A percentile compares a stretch with the other conserved stretches of the same genome.
These are phyloP conservation scores for Podaxis rugospora DNA, from an alignment of 768 basidiomycete species.

Conservation along the genomic window DNA sequence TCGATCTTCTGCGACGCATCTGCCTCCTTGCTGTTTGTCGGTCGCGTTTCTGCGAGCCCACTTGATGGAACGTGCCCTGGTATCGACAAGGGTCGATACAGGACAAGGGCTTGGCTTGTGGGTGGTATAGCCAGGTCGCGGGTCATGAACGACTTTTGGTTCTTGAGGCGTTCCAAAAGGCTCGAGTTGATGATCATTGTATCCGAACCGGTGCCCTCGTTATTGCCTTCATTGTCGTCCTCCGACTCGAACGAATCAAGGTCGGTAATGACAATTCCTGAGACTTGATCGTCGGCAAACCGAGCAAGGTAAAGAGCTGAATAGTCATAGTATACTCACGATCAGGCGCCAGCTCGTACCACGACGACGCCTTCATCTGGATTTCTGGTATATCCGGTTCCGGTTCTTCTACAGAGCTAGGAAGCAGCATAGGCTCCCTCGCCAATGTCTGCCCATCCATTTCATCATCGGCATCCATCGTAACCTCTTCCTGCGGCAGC, in stretches of 20 bases:
- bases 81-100: conserved; percentile 42
- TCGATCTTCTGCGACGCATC: not conserved
- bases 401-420: conserved; percentile 33
- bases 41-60: not conserved
- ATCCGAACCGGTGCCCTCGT: not conserved
- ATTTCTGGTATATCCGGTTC: conserved; percentile 45
- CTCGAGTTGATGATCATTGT: conserved; percentile 35
- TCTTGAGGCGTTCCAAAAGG: conserved; percentile 41
- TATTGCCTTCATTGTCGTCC: conserved; percentile 30
- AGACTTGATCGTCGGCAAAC: not conserved
- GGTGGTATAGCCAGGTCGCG: conserved; percentile 17
- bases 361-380: conserved; percentile 59
- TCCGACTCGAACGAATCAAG: conserved; percentile 48
- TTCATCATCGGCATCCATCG: conserved; percentile 12
- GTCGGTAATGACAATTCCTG: conserved; percentile 64
- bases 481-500: not conserved
- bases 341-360: conserved; percentile 69
- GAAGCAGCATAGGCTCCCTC: conserved; percentile 13
- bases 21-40: not conserved
- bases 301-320: not conserved
- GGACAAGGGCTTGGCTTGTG: conserved; percentile 46
- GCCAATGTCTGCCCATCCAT: not conserved
- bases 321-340: conserved; percentile 37
- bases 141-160: conserved; percentile 18
- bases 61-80: not conserved